Base-by-base conservation (phyloP, 164 flowering plant species). In the Pachysandra terminalis region DNA sequence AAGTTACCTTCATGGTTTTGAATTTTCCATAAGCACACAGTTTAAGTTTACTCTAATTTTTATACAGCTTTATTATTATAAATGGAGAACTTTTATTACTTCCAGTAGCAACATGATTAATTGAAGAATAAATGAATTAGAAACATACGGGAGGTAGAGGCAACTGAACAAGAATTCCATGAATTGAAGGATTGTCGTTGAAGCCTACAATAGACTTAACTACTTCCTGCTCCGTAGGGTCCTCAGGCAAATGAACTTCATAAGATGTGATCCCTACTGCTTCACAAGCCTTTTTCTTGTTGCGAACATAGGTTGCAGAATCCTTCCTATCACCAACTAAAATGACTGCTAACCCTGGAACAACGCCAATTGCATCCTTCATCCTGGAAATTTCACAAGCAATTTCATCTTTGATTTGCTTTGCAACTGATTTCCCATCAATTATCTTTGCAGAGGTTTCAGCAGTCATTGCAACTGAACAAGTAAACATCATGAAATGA, bases 341-440 rank as follows among this genome's bases (percentile, higher is more conserved):
- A 67, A 96, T 83, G 19, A 96, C 99, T 9, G 98, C 98, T 66
- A 96, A 71, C n/a, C 99, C 99, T 0, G 99, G 99, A 77, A 87
- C 88, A 66, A 83, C 64, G 19, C 96, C 95, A 41, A 75, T 77
- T 26, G 86, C 85, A 48, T 88, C 91, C 75, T 86, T 95, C 98
- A 95, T 88, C 66, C 82, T 83, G 0, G 90, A 75, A 61, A 96
- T 81, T 71, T 93, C 95, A 40, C 72, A 78, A 21, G 85, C 35
- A 48, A 93, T 83, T 81, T 88, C 98, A 35, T 83, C 89, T 78
- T 86, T 80, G 21, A 96, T 87, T 68, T 84, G 74, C 75, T 92
- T 88, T 24, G 99, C 89, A 70, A 82, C 75, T 10, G 79, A 61
- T 75, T 90, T 90, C 61, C 99, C 99, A 80, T 95, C 99, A 71